These are phyloP conservation scores for Leccinum rimulosum DNA, from an alignment of 768 basidiomycete genomes.

Conservation along the genomic window DNA sequence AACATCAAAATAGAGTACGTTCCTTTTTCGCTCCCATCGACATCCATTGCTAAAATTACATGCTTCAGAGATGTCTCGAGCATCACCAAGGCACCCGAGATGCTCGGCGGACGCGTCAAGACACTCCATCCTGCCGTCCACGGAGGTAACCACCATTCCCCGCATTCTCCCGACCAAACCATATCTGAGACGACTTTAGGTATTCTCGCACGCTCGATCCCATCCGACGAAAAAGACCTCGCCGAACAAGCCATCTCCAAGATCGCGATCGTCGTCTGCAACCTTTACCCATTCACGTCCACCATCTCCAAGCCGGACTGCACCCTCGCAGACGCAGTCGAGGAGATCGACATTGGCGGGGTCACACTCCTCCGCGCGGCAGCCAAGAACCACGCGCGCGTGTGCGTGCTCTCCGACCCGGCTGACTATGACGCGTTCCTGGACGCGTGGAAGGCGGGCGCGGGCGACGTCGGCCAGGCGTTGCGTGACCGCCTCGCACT, in stretches of 20 bases:
- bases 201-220: conserved; percentile 89
- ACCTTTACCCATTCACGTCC: conserved; percentile 94
- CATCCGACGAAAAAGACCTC: conserved; percentile 87
- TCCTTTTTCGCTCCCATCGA: conserved; percentile 1
- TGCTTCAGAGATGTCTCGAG: conserved; percentile 85
- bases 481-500: conserved; percentile 81
- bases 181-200: conserved; percentile 45
- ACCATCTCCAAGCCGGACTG: conserved; percentile 88
- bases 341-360: conserved; percentile 98
- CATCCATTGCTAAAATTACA: conserved; percentile 8
- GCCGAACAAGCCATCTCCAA: conserved; percentile 80
- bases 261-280: conserved; percentile 97
- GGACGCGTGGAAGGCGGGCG: conserved; percentile 68
- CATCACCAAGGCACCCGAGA: conserved; percentile 97
- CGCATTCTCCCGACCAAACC: background rate
- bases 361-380: conserved; percentile 97
- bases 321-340: conserved; percentile 88
- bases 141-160: conserved; percentile 59
- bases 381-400: conserved; percentile 96
- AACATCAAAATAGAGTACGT: conserved; percentile 88
- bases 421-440: conserved; percentile 84
- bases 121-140: conserved; percentile 98
- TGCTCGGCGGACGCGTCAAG: conserved; percentile 98
- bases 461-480: conserved; percentile 69
- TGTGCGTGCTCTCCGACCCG: conserved; percentile 86